Evolutionary conservation across 139 green algal species (phyloP), one percentile per base, ranked within the genome.

Genomic region (Chlorella sp.): DNA sequence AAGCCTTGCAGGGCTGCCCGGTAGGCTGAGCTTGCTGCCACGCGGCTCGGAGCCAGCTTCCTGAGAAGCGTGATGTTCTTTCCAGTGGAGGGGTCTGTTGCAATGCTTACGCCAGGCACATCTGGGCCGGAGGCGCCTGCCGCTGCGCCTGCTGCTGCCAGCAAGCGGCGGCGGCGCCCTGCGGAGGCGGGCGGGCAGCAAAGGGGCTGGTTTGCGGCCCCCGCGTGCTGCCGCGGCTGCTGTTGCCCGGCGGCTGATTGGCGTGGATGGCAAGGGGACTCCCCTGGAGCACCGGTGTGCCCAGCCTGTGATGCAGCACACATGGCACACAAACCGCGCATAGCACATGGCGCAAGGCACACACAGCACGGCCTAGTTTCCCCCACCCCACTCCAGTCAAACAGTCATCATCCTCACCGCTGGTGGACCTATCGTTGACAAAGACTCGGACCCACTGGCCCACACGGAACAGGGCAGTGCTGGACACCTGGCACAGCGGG

Each of bases 381-480:
- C 48, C 48, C 48, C 48, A 57, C 9, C 9, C 48, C 48, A 5
- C 48, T 9, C 5, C 48, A 57, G 9, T 5, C 48, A 9, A 57
- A 57, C n/a, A n/a, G n/a, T 57, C 64, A 14, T 14, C 11, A 26
- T 2, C 64, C 64, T 71, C 64, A 71, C 64, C 64, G 21, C 64
- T 71, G 2, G 64, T 71, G 21, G 64, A 71, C 7, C 11, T 26
- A 14, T 86, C 82, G 57, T 86, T 86, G 18, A 86, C 82, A 36
- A 86, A 86, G 18, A 86, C 21, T 15, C 60, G 57, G 26, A 86
- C 57, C 82, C 82, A 86, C 21, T 86, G 82, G 26, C 60, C 82
- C 36, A 77, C 32, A 3, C 24, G 22, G 82, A 86, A 77, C 0
- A 15, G 32, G 1, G 32, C 64, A 3, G n/a, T 75, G 60, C 36